Percentiles rank a stretch among this genome's conserved stretches.
Evolutionary conservation across 768 basidiomycete species (phyloP).

Genomic region (Flagelloscypha sp.): DNA sequence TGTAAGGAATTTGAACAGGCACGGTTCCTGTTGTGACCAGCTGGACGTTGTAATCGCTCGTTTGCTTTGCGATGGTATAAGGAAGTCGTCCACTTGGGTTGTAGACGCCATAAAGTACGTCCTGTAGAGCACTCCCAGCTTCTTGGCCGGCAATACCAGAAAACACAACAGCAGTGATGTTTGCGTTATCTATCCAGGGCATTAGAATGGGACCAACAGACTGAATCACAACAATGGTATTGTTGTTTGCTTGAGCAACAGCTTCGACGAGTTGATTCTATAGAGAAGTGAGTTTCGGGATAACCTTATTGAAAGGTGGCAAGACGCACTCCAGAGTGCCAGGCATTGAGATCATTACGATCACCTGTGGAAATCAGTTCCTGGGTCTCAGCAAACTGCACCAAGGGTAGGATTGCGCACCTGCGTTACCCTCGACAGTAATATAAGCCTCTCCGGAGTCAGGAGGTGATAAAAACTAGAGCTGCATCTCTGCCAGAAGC

Average conservation of each 20-base stretch:
- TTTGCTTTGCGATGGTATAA: slow-evolving; percentile 48
- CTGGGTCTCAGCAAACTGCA: too few species aligned
- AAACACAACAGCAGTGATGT: slow-evolving; percentile 32
- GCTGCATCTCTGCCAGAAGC: slow-evolving; percentile 20
- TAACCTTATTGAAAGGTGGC: too few species aligned
- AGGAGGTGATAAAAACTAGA: slow-evolving; percentile 24
- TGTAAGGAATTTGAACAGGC: slow-evolving; percentile 49
- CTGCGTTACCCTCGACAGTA: slow-evolving; percentile 31
- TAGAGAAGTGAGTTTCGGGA: too few species aligned
- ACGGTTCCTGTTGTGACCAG: too few species aligned
- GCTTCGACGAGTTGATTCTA: slow-evolving; percentile 36
- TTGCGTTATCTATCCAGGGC: slow-evolving; percentile 55
- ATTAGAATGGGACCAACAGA: slow-evolving; percentile 50
- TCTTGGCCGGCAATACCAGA: slow-evolving; percentile 54
- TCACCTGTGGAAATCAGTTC: too few species aligned
- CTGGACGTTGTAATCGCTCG: slow-evolving; percentile 39
- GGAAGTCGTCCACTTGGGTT: slow-evolving; percentile 48
- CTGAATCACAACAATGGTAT: slow-evolving; percentile 58
- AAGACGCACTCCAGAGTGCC: slow-evolving; percentile 33
- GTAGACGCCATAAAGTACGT: slow-evolving; percentile 49
- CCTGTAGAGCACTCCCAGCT: slow-evolving; percentile 47
- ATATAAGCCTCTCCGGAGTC: slow-evolving; percentile 38
- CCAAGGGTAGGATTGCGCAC: too few species aligned
- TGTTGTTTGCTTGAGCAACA: slow-evolving; percentile 42
- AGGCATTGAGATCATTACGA: slow-evolving; percentile 33